phyloP scores from a whole-genome alignment of 2,329 filamentous ascomycete genomes.

The Pseudogymnoascus sp. region DNA sequence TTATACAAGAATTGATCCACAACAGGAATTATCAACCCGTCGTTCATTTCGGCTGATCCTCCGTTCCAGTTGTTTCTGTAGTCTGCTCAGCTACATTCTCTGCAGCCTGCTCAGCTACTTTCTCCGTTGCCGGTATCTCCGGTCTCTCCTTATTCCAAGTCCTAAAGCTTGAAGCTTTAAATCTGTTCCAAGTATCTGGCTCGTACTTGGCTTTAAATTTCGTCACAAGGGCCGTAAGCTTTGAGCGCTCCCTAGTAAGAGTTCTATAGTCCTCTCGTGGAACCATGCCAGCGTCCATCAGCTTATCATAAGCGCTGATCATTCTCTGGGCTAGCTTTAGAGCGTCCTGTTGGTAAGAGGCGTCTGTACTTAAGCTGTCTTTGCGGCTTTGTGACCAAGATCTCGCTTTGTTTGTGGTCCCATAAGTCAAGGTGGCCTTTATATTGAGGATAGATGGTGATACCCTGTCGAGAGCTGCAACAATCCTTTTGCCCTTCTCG shows the following conservation, averaged over 20 bases:
- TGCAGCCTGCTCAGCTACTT: not conserved
- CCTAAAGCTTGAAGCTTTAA: conserved; percentile 23
- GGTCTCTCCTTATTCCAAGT: conserved; percentile 23
- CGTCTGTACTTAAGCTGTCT: not conserved
- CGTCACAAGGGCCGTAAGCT: conserved; percentile 34
- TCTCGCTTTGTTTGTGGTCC: conserved; percentile 15
- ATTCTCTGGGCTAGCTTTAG: conserved; percentile 27
- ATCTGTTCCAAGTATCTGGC: conserved; percentile 2
- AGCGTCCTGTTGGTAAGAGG: conserved; percentile 18
- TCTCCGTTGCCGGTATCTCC: conserved; percentile 1
- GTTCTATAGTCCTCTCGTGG: conserved; percentile 16
- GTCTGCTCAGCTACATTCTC: not conserved
- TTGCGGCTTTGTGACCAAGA: not conserved
- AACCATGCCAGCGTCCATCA: conserved; percentile 27
- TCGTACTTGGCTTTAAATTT: conserved; percentile 23
- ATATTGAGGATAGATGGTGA: conserved; percentile 25
- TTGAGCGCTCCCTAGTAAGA: conserved; percentile 26
- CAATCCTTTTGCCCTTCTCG: conserved; percentile 46
- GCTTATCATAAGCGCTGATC: conserved; percentile 30
- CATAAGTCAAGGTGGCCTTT: conserved; percentile 24
- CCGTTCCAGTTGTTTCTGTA: not conserved
- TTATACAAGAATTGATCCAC: conserved; percentile 7
- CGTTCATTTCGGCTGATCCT: not conserved
- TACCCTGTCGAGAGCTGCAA: conserved; percentile 44
- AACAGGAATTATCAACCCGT: not conserved